These are phyloP conservation scores for Pulveroboletus sp. DNA, from an alignment of 1,284 basidiomycete species.

Conservation along the genomic window DNA sequence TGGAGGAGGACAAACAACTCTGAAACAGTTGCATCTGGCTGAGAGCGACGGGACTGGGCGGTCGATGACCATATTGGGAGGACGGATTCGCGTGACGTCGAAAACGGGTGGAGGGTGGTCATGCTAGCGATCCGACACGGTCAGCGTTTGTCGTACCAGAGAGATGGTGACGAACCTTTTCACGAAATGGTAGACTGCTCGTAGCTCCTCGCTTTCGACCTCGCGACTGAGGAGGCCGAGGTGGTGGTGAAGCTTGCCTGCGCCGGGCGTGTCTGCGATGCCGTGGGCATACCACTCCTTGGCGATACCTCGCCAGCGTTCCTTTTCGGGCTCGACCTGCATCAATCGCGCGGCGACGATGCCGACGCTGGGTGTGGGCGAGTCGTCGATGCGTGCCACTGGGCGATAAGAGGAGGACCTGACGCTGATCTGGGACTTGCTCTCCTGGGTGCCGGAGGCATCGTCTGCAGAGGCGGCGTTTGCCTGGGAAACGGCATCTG, in stretches of 20 bases:
- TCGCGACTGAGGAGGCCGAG: slow-evolving; percentile 88
- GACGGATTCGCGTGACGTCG: slow-evolving; percentile 84
- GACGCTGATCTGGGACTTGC: slow-evolving; percentile 33
- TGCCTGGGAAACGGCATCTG: slow-evolving; percentile 47
- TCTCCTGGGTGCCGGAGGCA: slow-evolving; percentile 10
- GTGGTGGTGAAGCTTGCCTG: slow-evolving; percentile 92
- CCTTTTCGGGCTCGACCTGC: slow-evolving; percentile 88
- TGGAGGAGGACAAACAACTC: slow-evolving; percentile 92
- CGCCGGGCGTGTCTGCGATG: slow-evolving; percentile 85
- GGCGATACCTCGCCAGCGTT: slow-evolving; percentile 89
- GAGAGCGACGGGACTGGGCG: slow-evolving; percentile 69
- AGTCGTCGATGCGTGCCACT: slow-evolving; percentile 62
- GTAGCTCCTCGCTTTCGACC: slow-evolving; percentile 80
- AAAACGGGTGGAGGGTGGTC: slow-evolving; percentile 87
- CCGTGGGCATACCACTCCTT: slow-evolving; percentile 92
- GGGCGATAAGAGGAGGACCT: slow-evolving; percentile 54
- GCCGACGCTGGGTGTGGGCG: slow-evolving; percentile 79
- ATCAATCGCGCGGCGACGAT: slow-evolving; percentile 83
- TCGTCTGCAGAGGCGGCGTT: slow-evolving; percentile 34
- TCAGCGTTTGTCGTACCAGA: background rate
- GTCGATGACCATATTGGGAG: slow-evolving; percentile 80
- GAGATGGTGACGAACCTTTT: slow-evolving; percentile 69
- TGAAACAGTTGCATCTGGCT: slow-evolving; percentile 74
- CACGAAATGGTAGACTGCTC: slow-evolving; percentile 90
- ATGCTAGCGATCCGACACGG: slow-evolving; percentile 51